phyloP scores from a whole-genome alignment of 2,329 filamentous ascomycete species.

The Pseudogymnoascus sp. region DNA sequence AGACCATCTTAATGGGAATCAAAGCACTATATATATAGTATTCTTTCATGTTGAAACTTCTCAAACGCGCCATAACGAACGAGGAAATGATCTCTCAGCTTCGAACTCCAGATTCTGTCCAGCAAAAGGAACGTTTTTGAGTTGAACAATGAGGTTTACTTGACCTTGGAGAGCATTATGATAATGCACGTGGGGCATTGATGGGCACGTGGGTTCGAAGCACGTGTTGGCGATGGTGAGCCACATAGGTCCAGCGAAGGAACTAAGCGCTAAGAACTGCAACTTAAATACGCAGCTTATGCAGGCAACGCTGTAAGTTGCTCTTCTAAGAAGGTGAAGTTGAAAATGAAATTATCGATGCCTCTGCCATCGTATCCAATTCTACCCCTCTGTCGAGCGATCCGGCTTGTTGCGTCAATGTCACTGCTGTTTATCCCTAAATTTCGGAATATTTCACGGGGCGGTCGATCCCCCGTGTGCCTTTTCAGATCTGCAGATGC shows the following conservation, averaged over 20 bases:
- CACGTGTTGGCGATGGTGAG: neutral
- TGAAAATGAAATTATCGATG: neutral
- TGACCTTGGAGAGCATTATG: neutral
- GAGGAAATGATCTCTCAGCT: neutral
- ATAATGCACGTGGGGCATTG: neutral
- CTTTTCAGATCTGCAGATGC: neutral
- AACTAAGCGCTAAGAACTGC: neutral
- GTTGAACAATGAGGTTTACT: neutral
- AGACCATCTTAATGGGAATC: neutral
- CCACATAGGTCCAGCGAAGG: neutral
- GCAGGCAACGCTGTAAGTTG: neutral
- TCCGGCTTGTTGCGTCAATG: neutral
- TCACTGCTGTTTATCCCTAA: neutral
- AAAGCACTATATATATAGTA: neutral
- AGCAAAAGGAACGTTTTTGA: slow-evolving; percentile 4
- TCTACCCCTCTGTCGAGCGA: neutral
- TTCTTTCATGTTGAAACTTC: neutral
- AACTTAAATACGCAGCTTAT: neutral
- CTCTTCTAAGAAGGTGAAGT: neutral
- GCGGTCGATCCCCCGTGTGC: neutral
- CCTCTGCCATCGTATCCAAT: neutral
- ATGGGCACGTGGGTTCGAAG: neutral
- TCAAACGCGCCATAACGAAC: neutral
- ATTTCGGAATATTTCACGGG: neutral
- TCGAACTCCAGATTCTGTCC: neutral